Percentiles rank a stretch among this genome's conserved stretches.
Conservation (phyloP, 768 basidiomycete genomes). For the Naganishia friedmannii region DNA sequence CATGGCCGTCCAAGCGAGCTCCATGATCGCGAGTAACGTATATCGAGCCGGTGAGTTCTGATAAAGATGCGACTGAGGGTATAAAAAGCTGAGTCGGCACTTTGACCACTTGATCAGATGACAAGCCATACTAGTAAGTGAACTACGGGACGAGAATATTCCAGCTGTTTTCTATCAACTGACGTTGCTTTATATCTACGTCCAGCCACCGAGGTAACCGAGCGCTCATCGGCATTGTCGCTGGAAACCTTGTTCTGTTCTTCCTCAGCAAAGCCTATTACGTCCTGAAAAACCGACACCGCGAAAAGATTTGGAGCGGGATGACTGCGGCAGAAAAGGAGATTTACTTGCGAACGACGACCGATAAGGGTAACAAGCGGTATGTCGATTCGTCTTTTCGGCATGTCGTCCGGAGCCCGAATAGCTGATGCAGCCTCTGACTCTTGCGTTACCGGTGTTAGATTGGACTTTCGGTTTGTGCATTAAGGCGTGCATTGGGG, state of each 20-base stretch:
- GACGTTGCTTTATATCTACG: too few species aligned
- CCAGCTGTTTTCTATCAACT: conserved; percentile 22
- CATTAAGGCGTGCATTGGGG: neutral
- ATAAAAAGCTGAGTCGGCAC: neutral
- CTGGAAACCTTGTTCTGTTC: conserved; percentile 61
- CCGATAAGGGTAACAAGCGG: conserved; percentile 55
- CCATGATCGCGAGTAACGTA: conserved; percentile 55
- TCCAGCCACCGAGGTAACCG: conserved; percentile 59
- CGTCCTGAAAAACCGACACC: conserved; percentile 56
- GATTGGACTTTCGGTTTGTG: conserved; percentile 1
- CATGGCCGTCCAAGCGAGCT: conserved; percentile 62
- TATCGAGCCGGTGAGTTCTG: conserved; percentile 52
- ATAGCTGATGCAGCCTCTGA: too few species aligned
- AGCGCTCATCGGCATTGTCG: conserved; percentile 59
- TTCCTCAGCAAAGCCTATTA: conserved; percentile 61
- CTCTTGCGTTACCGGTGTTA: neutral
- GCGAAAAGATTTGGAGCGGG: conserved; percentile 59
- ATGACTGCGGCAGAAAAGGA: conserved; percentile 60
- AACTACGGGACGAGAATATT: neutral
- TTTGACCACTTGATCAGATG: neutral
- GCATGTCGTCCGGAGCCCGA: neutral
- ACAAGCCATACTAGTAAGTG: conserved; percentile 19
- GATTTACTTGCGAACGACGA: conserved; percentile 62
- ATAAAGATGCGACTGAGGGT: too few species aligned
- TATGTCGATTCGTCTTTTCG: neutral